Base-by-base conservation (phyloP, 106 monocot species). In the Dendrobium catenatum region DNA sequence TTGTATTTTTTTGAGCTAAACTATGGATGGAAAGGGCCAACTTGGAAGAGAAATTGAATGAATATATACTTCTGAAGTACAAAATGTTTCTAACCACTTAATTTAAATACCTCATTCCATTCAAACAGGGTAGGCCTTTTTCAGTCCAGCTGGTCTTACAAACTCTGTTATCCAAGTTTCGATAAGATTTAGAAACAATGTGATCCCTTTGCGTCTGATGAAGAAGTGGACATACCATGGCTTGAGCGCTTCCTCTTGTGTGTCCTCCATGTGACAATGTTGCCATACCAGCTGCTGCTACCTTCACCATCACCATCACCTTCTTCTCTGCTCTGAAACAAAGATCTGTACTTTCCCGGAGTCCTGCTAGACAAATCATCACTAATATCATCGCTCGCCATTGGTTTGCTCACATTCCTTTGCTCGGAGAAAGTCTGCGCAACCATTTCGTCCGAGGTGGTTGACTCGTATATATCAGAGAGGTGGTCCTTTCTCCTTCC, bases 231-330 rank as follows among this genome's bases (percentile, higher is more conserved):
- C 33, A 66, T 20, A 24, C 59, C 78, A 86, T 90, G 84, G 74
- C 86, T 82, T 0, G 98, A 91, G 4, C 98, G 90, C 83, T 91
- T 99, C 64, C 89, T 87, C 82, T 90, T 95, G 79, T 91, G 95
- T 1, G 89, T 83, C 68, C 43, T 91, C 98, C 95, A 99, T 40
- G 93, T 87, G 31, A 92, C 77, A 8, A 82, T 78, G 56, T 88
- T 85, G n/a, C 81, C 90, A 4, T 80, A 78, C 91, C 91, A 91
- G 10, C 70, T 86, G 61, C 83, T 85, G 29, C 79, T 83, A 18
- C 77, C 88, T 75, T 90, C 86, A 47, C 87, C 82, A 22, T 83
- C 88, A 17, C 55, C 92, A 18, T 87, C 90, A n/a, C 75, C 82
- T 73, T 88, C 88, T 2, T 90, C 92, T 29, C 85, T 89, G 59